Conservation (phyloP, 2,329 filamentous ascomycete genomes). For the Arthrobotrys iridis region DNA sequence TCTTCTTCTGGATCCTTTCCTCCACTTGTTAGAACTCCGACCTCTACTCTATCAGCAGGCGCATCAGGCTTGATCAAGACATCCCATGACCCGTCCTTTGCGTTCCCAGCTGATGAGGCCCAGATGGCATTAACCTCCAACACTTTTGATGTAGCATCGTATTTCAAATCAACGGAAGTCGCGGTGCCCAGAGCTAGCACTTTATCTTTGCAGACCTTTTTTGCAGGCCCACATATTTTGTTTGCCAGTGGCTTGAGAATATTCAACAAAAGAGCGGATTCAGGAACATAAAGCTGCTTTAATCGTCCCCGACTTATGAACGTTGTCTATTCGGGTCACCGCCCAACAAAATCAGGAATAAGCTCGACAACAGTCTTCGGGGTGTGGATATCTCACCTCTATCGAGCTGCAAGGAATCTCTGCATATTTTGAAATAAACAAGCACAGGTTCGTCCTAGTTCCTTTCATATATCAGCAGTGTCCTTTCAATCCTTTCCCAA, state of each 20-base stretch:
- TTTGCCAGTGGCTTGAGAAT: slow-evolving; percentile 21
- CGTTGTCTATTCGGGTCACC: background rate
- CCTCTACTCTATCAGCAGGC: slow-evolving; percentile 40
- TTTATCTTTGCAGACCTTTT: slow-evolving; percentile 38
- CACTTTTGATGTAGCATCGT: slow-evolving; percentile 54
- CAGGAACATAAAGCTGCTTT: slow-evolving; percentile 28
- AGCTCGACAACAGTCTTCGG: background rate
- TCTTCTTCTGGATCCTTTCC: slow-evolving; percentile 50
- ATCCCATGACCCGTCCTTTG: slow-evolving; percentile 38
- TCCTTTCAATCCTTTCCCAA: too few species aligned
- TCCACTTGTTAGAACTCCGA: slow-evolving; percentile 55
- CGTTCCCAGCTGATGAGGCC: slow-evolving; percentile 42
- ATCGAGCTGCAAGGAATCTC: slow-evolving; percentile 34
- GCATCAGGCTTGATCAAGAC: slow-evolving; percentile 16
- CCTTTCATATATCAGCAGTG: slow-evolving; percentile 24
- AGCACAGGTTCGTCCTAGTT: slow-evolving; percentile 42
- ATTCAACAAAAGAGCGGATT: background rate
- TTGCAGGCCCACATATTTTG: slow-evolving; percentile 25
- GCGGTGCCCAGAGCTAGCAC: slow-evolving; percentile 45
- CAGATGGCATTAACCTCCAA: slow-evolving; percentile 54
- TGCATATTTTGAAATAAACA: slow-evolving; percentile 32
- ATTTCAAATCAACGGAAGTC: slow-evolving; percentile 56
- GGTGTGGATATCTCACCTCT: slow-evolving; percentile 8
- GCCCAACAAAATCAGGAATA: background rate
- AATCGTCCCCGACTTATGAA: slow-evolving; percentile 24